phyloP scores from a whole-genome alignment of 2,329 filamentous ascomycete genomes.

The Lecanoromycetidae sp. region DNA sequence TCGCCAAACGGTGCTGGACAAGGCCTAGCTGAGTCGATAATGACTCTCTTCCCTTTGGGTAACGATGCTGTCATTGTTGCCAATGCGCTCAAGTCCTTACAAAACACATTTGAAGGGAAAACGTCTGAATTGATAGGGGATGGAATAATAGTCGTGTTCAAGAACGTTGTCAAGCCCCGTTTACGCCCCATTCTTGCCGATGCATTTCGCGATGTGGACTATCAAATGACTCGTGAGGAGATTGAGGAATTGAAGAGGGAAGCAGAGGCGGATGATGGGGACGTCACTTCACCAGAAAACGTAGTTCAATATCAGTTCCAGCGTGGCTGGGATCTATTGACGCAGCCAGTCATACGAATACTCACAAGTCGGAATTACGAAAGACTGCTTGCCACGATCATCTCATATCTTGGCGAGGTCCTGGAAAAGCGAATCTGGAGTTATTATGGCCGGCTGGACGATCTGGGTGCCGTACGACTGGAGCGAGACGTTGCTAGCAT shows the following conservation, averaged over 20 bases:
- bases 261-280: conserved; percentile 27
- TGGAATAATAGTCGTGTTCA: conserved; percentile 73
- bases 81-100: conserved; percentile 55
- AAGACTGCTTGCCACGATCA: conserved; percentile 60
- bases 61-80: conserved; percentile 61
- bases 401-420: conserved; percentile 61
- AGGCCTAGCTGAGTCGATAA: conserved; percentile 32
- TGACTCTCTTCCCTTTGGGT: conserved; percentile 65
- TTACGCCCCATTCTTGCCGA: conserved; percentile 76
- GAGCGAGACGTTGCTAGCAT: conserved; percentile 75
- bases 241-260: conserved; percentile 45
- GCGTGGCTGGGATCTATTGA: conserved; percentile 71
- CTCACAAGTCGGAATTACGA: conserved; percentile 68
- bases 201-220: conserved; percentile 84
- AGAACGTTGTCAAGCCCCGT: conserved; percentile 73
- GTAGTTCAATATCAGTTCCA: conserved; percentile 70
- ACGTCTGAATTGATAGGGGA: conserved; percentile 71
- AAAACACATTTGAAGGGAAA: conserved; percentile 62
- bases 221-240: conserved; percentile 55
- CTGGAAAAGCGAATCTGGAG: conserved; percentile 81
- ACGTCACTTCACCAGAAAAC: conserved; percentile 35
- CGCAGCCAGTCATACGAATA: conserved; percentile 71
- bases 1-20: conserved; percentile 27
- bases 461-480: conserved; percentile 67
- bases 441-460: conserved; percentile 66